A percentile compares a stretch with the other conserved stretches of the same genome.
Conservation (phyloP, 306 rosid genomes). For the Prosopis cineraria region DNA sequence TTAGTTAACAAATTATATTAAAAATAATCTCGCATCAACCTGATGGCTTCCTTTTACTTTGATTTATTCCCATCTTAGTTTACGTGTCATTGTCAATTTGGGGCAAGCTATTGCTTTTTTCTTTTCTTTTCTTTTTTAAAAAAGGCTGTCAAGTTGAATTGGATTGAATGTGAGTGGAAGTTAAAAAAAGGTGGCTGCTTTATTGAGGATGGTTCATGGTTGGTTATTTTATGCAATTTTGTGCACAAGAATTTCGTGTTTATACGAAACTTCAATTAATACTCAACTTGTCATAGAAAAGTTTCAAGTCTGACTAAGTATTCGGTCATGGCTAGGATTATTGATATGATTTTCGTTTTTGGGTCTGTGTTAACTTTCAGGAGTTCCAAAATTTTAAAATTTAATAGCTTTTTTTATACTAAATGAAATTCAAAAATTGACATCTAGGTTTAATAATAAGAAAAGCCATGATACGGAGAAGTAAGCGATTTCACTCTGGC, state of each 20-base stretch:
- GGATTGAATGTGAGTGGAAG: constrained; percentile 4
- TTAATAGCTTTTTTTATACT: not conserved
- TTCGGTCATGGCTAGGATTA: not conserved
- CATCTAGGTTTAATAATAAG: not conserved
- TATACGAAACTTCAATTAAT: not conserved
- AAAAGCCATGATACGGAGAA: not conserved
- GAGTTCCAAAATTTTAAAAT: not conserved
- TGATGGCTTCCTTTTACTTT: not conserved
- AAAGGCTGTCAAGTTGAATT: constrained; percentile 24
- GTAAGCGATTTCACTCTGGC: not conserved
- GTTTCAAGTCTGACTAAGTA: not conserved
- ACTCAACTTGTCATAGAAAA: not conserved
- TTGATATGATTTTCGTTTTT: not conserved
- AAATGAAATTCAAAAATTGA: not conserved
- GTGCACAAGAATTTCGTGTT: not conserved
- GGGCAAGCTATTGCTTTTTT: not conserved
- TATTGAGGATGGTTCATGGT: not conserved
- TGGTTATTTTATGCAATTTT: not conserved
- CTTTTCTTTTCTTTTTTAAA: no score
- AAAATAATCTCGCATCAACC: not conserved
- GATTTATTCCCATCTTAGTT: not conserved
- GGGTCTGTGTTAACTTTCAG: not conserved
- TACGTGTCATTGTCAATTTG: constrained; percentile 4
- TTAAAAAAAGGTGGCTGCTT: not conserved
- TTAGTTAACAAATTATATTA: not conserved